phyloP scores from a whole-genome alignment of 1,139 yeast species.

The Magnusiomyces suaveolens region DNA sequence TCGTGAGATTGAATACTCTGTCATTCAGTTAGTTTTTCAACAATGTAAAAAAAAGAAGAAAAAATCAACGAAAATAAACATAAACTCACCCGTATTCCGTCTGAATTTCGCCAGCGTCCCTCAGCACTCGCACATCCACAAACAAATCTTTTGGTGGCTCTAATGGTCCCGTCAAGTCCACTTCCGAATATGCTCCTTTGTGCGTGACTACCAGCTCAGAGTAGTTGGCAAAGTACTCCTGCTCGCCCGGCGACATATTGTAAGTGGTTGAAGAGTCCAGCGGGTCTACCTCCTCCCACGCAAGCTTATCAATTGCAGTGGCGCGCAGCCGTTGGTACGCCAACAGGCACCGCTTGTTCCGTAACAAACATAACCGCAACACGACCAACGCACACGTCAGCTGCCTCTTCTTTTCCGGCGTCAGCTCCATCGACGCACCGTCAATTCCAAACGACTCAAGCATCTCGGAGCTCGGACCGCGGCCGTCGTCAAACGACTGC shows the following conservation, averaged over 20 bases:
- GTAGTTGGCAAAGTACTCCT: conserved; percentile 64
- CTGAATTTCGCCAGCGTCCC: conserved; percentile 94
- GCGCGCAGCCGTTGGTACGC: conserved; percentile 75
- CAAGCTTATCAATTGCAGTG: conserved; percentile 53
- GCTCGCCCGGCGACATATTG: conserved; percentile 68
- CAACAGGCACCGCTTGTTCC: conserved; percentile 79
- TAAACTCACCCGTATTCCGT: conserved; percentile 70
- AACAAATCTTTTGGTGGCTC: conserved; percentile 88
- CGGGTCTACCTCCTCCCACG: conserved; percentile 50
- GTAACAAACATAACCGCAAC: conserved; percentile 67
- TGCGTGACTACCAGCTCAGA: conserved; percentile 62
- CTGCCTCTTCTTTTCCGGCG: conserved; percentile 28
- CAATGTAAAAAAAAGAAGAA: background rate
- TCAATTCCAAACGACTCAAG: background rate
- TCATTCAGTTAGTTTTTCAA: background rate
- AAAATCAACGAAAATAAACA: background rate
- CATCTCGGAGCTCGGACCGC: no score
- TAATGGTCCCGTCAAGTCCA: conserved; percentile 80
- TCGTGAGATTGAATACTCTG: conserved; percentile 76
- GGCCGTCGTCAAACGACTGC: no score
- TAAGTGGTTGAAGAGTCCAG: conserved; percentile 32
- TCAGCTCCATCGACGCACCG: conserved; percentile 27
- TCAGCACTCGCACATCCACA: conserved; percentile 84
- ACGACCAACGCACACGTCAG: conserved; percentile 64
- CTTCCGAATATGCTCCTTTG: conserved; percentile 69